Evolutionary conservation across 306 rosid species (phyloP).

Genomic region (Cicer chorassanicum): DNA sequence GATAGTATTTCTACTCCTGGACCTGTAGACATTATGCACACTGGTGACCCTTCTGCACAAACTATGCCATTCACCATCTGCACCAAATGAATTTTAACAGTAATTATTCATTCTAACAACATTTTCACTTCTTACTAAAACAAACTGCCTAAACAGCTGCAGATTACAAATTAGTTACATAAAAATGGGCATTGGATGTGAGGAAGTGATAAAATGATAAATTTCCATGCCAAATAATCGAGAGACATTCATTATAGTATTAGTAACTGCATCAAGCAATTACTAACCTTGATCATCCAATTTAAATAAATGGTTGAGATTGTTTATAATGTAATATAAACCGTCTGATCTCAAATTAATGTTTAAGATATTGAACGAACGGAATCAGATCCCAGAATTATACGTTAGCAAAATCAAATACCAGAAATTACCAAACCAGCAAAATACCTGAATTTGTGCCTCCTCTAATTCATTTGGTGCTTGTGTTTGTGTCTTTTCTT

Average conservation of each 20-base stretch:
- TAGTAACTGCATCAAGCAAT: too few species aligned
- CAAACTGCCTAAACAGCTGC: background rate
- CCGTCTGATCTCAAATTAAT: too few species aligned
- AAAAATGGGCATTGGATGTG: background rate
- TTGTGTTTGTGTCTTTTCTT: conserved; percentile 8
- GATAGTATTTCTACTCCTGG: conserved; percentile 8
- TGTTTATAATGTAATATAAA: too few species aligned
- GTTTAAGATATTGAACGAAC: too few species aligned
- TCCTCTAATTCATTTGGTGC: background rate
- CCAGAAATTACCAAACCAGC: background rate
- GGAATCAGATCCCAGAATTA: background rate
- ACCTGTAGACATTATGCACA: conserved; percentile 1
- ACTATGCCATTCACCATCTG: background rate
- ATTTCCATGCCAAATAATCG: background rate
- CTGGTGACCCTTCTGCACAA: conserved; percentile 21
- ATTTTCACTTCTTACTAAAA: background rate
- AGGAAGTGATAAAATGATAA: background rate
- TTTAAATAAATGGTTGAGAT: too few species aligned
- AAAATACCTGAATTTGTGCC: conserved; percentile 37
- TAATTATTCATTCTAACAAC: conserved; percentile 1
- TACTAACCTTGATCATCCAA: too few species aligned
- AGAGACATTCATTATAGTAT: background rate
- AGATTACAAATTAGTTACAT: background rate
- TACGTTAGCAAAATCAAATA: conserved; percentile 3
- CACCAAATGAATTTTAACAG: background rate